Base-by-base conservation (phyloP, 1,139 yeast genomes). In the Pichia sp. region DNA sequence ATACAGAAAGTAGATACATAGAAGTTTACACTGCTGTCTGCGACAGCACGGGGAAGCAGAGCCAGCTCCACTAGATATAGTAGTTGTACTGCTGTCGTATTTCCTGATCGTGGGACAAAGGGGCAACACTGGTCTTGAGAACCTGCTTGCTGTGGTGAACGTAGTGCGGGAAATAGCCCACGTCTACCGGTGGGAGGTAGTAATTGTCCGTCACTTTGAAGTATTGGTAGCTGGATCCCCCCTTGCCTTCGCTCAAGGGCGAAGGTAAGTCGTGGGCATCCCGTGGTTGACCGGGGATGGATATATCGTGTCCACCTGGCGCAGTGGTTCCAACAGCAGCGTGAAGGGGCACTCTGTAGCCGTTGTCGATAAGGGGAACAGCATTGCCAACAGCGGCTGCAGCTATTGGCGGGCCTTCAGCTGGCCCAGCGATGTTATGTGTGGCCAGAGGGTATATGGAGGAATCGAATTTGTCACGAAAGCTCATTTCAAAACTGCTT, bases 111-210 rank as follows among this genome's bases (percentile, higher is more conserved):
- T 47, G 26, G 23, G 41, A 13, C 13, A 41, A 9, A 6, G 31
- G 12, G 2, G 22, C 13, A 1, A 25, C 13, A 6, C 7, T 48
- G 1, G 47, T 26, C 18, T 44, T 44, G 37, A 48, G 45, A 8
- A 48, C 51, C n/a, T 48, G 51, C 23, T 59, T 57, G 44, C 65
- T 67, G 51, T 73, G 78, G 58, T 76, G 80, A 1, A 74, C 79
- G 21, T 78, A 69, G 59, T 76, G 80, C 1, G 80, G 80, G 58
- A 75, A 76, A 59, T 75, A 76, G 10, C 76, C 80, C 49, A 72
- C 76, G 58, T 75, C 75, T 36, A 76, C 74, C 1, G 80, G 80
- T 4, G 80, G 79, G 46, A 75, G 63, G 57, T 76, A 76, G 55
- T 76, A 76, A 21, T 75, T 78, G 58, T 69, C 75, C 55, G 75